Evolutionary conservation across 352 stramenopile genomes (phyloP).

Genomic region (Phytophthora fragariae): DNA sequence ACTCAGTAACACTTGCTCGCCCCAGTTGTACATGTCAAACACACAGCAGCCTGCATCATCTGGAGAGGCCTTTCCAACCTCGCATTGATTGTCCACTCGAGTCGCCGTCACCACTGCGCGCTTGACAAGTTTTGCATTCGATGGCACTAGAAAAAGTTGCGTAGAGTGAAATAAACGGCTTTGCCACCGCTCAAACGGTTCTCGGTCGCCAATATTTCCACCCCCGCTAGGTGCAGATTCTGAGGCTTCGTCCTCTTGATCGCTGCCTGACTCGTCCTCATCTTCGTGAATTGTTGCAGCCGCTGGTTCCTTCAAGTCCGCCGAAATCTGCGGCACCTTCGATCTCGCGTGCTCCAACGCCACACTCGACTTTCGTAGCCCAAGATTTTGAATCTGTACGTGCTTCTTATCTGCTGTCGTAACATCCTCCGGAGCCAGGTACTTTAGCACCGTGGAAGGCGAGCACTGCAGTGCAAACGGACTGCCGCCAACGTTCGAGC

Average conservation of each 20-base stretch:
- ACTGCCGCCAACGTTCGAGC: constrained; percentile 68
- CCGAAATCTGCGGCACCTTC: background rate
- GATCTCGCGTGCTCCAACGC: constrained; percentile 15
- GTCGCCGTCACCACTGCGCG: constrained; percentile 46
- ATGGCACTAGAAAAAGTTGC: constrained; percentile 52
- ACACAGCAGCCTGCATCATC: constrained; percentile 57
- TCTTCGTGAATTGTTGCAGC: constrained; percentile 24
- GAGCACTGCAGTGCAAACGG: constrained; percentile 65
- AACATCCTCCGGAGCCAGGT: constrained; percentile 44
- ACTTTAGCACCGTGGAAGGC: constrained; percentile 58
- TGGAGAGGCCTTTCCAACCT: constrained; percentile 38
- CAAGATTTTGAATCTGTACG: constrained; percentile 36
- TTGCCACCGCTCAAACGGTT: constrained; percentile 38
- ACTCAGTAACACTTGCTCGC: constrained; percentile 51
- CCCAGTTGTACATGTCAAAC: constrained; percentile 74
- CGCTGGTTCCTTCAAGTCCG: constrained; percentile 1
- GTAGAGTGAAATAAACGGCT: constrained; percentile 52
- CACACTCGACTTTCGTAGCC: constrained; percentile 25
- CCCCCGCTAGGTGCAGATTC: background rate
- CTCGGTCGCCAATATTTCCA: background rate
- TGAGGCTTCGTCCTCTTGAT: constrained; percentile 8
- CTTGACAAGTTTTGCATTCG: constrained; percentile 41
- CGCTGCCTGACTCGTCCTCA: constrained; percentile 17
- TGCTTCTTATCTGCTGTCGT: constrained; percentile 53
- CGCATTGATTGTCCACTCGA: constrained; percentile 46